Evolutionary conservation across 495 filamentous ascomycete species (phyloP).

Genomic region (Staphylotrichum longicolle): DNA sequence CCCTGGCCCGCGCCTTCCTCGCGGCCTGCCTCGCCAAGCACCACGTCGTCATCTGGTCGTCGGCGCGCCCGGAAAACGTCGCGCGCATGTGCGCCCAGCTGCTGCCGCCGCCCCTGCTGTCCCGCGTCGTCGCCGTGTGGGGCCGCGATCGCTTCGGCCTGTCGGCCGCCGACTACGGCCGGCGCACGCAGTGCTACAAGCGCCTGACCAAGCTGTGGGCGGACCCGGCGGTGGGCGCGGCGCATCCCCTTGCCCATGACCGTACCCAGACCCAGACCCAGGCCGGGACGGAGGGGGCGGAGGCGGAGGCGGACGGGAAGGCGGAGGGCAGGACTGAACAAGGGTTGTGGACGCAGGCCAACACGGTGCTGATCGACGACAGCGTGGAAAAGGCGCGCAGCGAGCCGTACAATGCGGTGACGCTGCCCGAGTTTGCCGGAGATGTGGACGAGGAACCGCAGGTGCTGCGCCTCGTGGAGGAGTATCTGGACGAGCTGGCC

Average conservation of each 20-base stretch:
- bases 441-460: constrained; percentile 33
- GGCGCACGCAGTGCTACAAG: constrained; percentile 87
- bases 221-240: constrained; percentile 48
- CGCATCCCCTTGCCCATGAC: constrained; percentile 35
- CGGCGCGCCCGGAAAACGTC: constrained; percentile 71
- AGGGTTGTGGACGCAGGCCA: constrained; percentile 67
- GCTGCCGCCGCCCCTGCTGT: constrained; percentile 43
- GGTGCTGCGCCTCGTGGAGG: constrained; percentile 48
- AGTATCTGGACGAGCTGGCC: constrained; percentile 47
- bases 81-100: constrained; percentile 55
- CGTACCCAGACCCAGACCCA: too few species aligned
- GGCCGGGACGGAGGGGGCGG: too few species aligned
- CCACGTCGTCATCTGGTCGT: constrained; percentile 87
- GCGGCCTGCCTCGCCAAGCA: constrained; percentile 63
- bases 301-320: too few species aligned
- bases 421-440: constrained; percentile 72
- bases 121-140: constrained; percentile 67
- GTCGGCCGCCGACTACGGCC: constrained; percentile 55
- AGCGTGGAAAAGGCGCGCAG: constrained; percentile 69
- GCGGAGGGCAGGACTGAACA: too few species aligned
- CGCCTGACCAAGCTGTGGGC: constrained; percentile 69
- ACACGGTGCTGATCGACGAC: constrained; percentile 90
- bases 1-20: constrained; percentile 64
- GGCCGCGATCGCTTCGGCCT: constrained; percentile 76
- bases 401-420: constrained; percentile 80